Base-by-base conservation (phyloP, 192 early-diverging fungal genomes). In the Coemansia sp. region DNA sequence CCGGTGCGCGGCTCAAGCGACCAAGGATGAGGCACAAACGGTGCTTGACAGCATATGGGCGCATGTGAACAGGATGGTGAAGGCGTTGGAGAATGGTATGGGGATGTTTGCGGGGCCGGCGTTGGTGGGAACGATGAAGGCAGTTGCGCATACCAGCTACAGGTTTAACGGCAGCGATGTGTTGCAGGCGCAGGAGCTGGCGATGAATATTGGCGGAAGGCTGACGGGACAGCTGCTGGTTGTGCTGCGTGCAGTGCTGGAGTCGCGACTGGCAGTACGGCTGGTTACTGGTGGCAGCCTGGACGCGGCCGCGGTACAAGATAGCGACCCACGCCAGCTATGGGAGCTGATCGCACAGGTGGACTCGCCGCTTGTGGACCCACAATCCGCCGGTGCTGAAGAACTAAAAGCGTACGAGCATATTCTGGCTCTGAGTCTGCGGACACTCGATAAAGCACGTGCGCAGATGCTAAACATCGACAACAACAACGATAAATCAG, bases 161-260 rank as follows among this genome's bases (percentile, higher is more conserved):
- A 66, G 78, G 2, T 75, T 69, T 36, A 48, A 67, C 49, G 48
- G 61, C 2, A 2, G 34, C 2, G 78, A 81, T 17, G 73, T 81
- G 45, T 10, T 61, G 45, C 55, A 40, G 45, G 73, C 63, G 0
- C 69, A 75, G 52, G 51, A 38, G 2, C 66, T 81, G 36, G 52
- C 65, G 4, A 30, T 29, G 50, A 54, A 54, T 2, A 30, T 30
- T 22, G 51, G 51, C 42, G 16, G 42, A 7, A 3, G 42, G 42
- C 42, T 45, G 38, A 49, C 72, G 40, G 70, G 59, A n/a, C 80
- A 68, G 61, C 65, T 68, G 48, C 63, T 77, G 54, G 42, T 59
- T 5, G 80, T 71, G 18, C 20, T 77, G 55, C 71, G 75, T 29
- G 68, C 80, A 5, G 66, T 82, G 50, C 80, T 82, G 22, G 75